Percentiles rank a stretch among this genome's conserved stretches.
These are phyloP conservation scores for Porogramme epimiltina DNA, from an alignment of 1,284 basidiomycete species.

Conservation along the genomic window DNA sequence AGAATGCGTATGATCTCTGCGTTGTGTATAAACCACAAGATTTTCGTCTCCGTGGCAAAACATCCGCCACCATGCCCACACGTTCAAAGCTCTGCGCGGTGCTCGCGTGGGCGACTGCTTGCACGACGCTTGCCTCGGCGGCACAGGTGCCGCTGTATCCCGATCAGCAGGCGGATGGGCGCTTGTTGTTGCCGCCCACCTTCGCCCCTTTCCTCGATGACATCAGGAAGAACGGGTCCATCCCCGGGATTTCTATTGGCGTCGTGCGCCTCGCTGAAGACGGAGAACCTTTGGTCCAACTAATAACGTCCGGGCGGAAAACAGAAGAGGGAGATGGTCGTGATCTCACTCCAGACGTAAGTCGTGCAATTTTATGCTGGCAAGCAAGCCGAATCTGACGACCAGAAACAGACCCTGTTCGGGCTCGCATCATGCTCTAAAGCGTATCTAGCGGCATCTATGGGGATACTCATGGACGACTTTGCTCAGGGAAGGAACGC, in stretches of 20 bases:
- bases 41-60: no score
- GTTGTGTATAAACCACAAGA: no score
- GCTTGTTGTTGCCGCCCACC: no score
- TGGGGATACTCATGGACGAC: conserved; percentile 36
- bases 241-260: conserved; percentile 25
- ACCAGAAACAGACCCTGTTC: conserved; percentile 42
- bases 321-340: conserved; percentile 30
- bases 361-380: not conserved
- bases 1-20: no score
- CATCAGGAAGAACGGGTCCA: conserved; percentile 10
- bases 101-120: no score
- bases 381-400: no score
- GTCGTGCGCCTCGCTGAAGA: conserved; percentile 20
- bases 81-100: no score
- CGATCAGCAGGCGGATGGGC: no score
- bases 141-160: no score
- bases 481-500: conserved; percentile 19
- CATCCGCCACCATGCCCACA: no score
- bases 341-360: conserved; percentile 30
- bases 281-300: conserved; percentile 1
- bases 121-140: no score
- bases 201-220: conserved; percentile 9
- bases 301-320: conserved; percentile 23
- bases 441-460: conserved; percentile 33
- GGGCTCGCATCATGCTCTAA: conserved; percentile 46